Evolutionary conservation across 805 yeast genomes (phyloP), one percentile per base, ranked within the genome.

Genomic region (Teunomyces stri): DNA sequence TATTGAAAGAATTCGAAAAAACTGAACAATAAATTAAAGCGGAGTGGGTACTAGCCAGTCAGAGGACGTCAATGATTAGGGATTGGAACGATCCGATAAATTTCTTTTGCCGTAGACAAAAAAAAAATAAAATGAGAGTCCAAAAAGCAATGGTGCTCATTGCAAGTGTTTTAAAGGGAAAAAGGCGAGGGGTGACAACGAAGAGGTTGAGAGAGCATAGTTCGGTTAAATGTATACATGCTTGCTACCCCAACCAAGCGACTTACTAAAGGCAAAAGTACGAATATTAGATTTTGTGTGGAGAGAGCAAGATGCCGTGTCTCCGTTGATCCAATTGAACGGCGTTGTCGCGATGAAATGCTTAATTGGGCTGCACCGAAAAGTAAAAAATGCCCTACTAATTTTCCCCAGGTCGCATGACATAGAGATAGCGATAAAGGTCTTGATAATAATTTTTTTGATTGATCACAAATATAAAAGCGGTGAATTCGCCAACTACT

Each of bases 331-430:
- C 33, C 33, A 30, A 13, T 30, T 11, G 38, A 35, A 35, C 38
- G 38, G 38, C 38, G 34, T 31, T 31, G 34, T 31, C 34, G 34
- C 34, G 18, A 31, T 31, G 34, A 31, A 31, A 31, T 31, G 16
- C 34, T 31, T 15, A 15, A 11, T 31, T n/a, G 18, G 34, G 34
- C 34, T 25, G 27, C 27, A 9, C 20, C 10, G 11, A 31, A 18
- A 20, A 20, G 13, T 11, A 13, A 18, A 35, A 35, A 35, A 35
- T 35, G 38, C 38, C 38, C 21, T 35, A 20, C 22, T 20, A 35
- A 35, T 35, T 35, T 35, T 35, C 38, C 38, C 38, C 38, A 35
- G 38, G 9, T 13, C 38, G 21, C 22, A 16, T 20, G 15, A 15
- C 7, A 20, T 15, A 18, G 22, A 18, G 25, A 35, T 35, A 35